Conservation (phyloP, 2,329 filamentous ascomycete genomes). For the Exophiala oligosperma region DNA sequence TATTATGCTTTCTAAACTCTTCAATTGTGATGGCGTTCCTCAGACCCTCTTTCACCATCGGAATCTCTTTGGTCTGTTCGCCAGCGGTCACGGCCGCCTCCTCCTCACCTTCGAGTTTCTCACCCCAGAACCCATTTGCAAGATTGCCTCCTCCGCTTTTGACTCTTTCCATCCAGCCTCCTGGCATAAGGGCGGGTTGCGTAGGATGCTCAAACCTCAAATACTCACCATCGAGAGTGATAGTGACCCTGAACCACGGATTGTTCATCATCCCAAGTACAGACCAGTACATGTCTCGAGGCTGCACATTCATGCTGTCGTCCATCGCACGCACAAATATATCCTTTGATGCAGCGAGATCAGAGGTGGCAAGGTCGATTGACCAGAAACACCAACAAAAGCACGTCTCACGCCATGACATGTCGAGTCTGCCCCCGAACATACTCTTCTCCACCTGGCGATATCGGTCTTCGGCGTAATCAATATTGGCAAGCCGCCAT, state of each 20-base stretch:
- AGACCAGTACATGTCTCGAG: slow-evolving; percentile 94
- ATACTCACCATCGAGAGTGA: slow-evolving; percentile 64
- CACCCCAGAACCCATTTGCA: slow-evolving; percentile 81
- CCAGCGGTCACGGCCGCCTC: slow-evolving; percentile 43
- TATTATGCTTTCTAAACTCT: slow-evolving; percentile 69
- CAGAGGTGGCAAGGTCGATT: slow-evolving; percentile 63
- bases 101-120: slow-evolving; percentile 59
- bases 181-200: slow-evolving; percentile 71
- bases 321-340: slow-evolving; percentile 87
- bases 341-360: slow-evolving; percentile 65
- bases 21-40: slow-evolving; percentile 65
- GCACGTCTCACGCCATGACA: slow-evolving; percentile 75
- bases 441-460: slow-evolving; percentile 63
- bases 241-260: slow-evolving; percentile 82
- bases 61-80: slow-evolving; percentile 65
- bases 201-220: slow-evolving; percentile 87
- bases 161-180: slow-evolving; percentile 91
- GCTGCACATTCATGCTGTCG: slow-evolving; percentile 81
- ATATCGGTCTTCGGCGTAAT: slow-evolving; percentile 85
- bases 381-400: slow-evolving; percentile 97
- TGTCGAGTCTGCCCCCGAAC: slow-evolving; percentile 75
- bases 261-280: slow-evolving; percentile 98
- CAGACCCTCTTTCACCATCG: slow-evolving; percentile 72
- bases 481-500: slow-evolving; percentile 75
- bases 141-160: slow-evolving; percentile 81